Evolutionary conservation across 1,284 basidiomycete genomes (phyloP).

Genomic region (Naganishia sp.): DNA sequence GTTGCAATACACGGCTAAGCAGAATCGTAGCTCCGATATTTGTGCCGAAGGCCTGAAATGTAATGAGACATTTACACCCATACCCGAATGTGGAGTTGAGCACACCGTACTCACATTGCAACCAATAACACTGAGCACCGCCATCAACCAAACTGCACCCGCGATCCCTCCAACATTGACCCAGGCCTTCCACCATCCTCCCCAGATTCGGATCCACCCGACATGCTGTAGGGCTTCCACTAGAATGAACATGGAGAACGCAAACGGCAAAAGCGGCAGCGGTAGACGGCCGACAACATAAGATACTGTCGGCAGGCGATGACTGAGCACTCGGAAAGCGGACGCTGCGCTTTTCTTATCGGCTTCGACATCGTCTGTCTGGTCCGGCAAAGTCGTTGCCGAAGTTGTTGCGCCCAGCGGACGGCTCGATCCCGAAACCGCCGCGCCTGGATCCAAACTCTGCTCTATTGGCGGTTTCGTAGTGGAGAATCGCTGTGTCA

Average conservation of each 20-base stretch:
- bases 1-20: slow-evolving; percentile 57
- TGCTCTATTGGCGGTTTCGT: neutral
- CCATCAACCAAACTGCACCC: slow-evolving; percentile 58
- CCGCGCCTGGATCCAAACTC: neutral
- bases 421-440: neutral
- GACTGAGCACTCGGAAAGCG: slow-evolving; percentile 32
- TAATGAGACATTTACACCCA: slow-evolving; percentile 1
- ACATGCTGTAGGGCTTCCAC: slow-evolving; percentile 79
- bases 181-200: slow-evolving; percentile 66
- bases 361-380: slow-evolving; percentile 6
- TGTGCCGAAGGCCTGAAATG: slow-evolving; percentile 70
- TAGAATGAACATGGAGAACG: slow-evolving; percentile 93
- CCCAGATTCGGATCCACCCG: slow-evolving; percentile 91
- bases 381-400: neutral
- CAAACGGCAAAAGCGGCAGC: slow-evolving; percentile 73
- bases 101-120: slow-evolving; percentile 66
- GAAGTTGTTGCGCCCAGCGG: neutral
- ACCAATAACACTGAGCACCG: slow-evolving; percentile 64
- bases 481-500: slow-evolving; percentile 4
- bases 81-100: neutral
- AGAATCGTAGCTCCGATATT: slow-evolving; percentile 97
- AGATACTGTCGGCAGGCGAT: slow-evolving; percentile 73
- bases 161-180: slow-evolving; percentile 52
- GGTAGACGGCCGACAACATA: slow-evolving; percentile 62
- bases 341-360: slow-evolving; percentile 17